Evolutionary conservation across 2,329 filamentous ascomycete genomes (phyloP), one percentile per base, ranked within the genome.

Genomic region (Neospermospora avenae): DNA sequence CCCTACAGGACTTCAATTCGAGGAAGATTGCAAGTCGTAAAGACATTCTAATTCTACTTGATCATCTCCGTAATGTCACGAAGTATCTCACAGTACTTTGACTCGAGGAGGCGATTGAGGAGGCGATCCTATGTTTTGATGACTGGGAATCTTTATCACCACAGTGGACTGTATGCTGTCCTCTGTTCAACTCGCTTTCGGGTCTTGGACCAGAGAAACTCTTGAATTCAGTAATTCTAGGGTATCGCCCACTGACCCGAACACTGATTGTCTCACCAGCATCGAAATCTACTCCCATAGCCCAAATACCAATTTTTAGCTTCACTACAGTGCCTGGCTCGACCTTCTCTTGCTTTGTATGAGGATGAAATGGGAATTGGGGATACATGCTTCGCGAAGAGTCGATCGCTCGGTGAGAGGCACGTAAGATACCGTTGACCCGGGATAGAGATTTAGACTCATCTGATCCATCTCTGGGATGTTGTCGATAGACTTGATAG

Each of bases 251-350:
- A 7, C 45, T 45, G 18, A 58, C 24, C 46, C 45, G 16, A n/a
- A 49, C 10, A 34, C 45, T 49, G 14, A 58, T 58, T 18, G 25
- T 41, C 49, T 66, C 64, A 18, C 62, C 62, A 20, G 48, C 58
- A 31, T 62, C 62, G 42, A 63, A 65, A n/a, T 61, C 60, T 11
- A 64, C 55, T 20, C 59, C 64, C 45, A 59, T 63, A 10, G 57
- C 53, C 62, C 63, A 66, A 5, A 67, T 45, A 2, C 57, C 51
- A 37, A 66, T 62, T 18, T 67, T 59, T 1, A 67, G 41, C 14
- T 31, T 42, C 1, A 66, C 60, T 5, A 65, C 52, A n/a, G 44
- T 48, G 2, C 65, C 65, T 16, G 55, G 62, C 7, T 45, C 3
- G 18, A 67, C 56, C 13, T 58, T 55, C 39, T 63, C 58, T 22